Evolutionary conservation across 306 rosid species (phyloP).

Genomic region (Senna tora): DNA sequence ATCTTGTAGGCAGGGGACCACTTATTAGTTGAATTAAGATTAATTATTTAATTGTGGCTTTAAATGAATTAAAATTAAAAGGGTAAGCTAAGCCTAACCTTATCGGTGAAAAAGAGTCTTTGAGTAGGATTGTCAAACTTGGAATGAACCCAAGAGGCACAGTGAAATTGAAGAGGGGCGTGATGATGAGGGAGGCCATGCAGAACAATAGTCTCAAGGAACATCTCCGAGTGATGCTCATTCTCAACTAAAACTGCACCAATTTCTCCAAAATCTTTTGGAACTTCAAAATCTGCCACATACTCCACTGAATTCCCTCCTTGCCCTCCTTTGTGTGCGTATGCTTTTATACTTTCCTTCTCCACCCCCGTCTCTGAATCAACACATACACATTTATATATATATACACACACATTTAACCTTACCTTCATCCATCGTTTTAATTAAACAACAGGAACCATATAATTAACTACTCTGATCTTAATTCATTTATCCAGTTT

Average conservation of each 20-base stretch:
- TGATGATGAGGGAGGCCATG: constrained; percentile 39
- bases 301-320: constrained; percentile 44
- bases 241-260: constrained; percentile 74
- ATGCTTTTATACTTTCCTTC: constrained; percentile 53
- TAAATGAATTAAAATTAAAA: no score
- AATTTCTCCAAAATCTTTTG: constrained; percentile 59
- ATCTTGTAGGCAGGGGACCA: no score
- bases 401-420: no score
- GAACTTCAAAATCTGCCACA: constrained; percentile 52
- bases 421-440: no score
- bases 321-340: constrained; percentile 50
- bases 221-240: constrained; percentile 79
- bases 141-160: constrained; percentile 72
- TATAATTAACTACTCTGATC: no score
- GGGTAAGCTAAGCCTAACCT: constrained; percentile 45
- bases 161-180: constrained; percentile 41
- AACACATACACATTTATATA: no score
- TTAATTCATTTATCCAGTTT: no score
- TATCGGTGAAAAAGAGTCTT: constrained; percentile 64
- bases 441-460: no score
- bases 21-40: no score
- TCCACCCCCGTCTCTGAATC: constrained; percentile 55
- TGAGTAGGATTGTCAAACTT: constrained; percentile 55
- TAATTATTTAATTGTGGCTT: no score
- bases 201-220: constrained; percentile 50